Base-by-base conservation (phyloP, 78 protist genomes). In the Thecamonas trahens region DNA sequence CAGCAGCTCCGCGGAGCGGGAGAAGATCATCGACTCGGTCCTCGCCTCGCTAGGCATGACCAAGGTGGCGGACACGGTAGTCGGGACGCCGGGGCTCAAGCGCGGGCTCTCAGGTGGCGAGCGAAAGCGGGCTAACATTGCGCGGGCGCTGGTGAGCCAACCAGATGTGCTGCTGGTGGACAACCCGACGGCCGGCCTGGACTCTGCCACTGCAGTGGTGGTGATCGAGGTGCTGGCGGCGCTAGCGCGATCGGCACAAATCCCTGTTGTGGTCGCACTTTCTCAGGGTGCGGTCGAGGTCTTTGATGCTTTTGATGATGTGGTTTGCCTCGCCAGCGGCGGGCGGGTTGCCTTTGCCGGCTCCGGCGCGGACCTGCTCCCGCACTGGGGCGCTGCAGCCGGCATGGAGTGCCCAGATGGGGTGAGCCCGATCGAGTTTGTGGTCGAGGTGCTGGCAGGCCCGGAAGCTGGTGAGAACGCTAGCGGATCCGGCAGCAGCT, bases 41-140 rank as follows among this genome's bases (percentile, higher is more conserved):
- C 1, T 65, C 29, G 18, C 11, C 26, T 20, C 40, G 61, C 76
- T 71, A 20, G 58, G 58, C 24, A 45, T 71, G 15, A 44, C 4
- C 17, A 6, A 2, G 35, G 9, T 50, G 22, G 49, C 55, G 38
- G 53, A 60, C 44, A 26, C 76, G 22, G 0, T 28, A 14, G 44
- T 71, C 24, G 76, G 76, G 32, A n/a, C n/a, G n/a, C 8, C 24
- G 8, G 65, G 24, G 9, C 7, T 60, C 32, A 13, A 6, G 45
- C 60, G 80, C 29, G 88, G 88, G 24, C 31, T 83, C 7, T 72
- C 80, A 0, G 88, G 87, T 4, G 88, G 88, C 1, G 88, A 83
- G 60, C 31, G 74, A 20, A 76, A 77, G 53, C 76, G 88, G 7
- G 38, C 24, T 20, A 31, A 68, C 35, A 44, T 76, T 22, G 87